These are phyloP conservation scores for Glarea lozoyensis DNA, from an alignment of 495 filamentous ascomycete genomes.

Conservation along the genomic window DNA sequence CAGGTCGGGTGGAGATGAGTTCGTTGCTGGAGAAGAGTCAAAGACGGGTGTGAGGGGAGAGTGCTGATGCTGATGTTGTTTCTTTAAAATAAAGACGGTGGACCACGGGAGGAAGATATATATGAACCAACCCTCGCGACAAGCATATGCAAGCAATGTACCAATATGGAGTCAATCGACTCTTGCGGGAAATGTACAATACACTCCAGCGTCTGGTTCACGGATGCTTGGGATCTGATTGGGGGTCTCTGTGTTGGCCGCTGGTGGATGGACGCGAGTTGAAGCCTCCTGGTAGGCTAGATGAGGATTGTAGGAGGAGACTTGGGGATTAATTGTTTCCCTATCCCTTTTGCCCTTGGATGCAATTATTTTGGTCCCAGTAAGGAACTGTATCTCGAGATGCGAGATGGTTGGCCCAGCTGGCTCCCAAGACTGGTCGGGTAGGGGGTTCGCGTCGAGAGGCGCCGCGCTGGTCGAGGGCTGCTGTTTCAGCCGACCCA, in stretches of 20 bases:
- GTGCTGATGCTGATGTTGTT: background rate
- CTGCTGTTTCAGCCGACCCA: slow-evolving; percentile 3
- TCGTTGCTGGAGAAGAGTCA: background rate
- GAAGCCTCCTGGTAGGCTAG: no score
- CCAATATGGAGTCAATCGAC: no score
- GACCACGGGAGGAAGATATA: slow-evolving; percentile 1
- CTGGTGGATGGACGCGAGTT: background rate
- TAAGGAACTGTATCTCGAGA: slow-evolving; percentile 3
- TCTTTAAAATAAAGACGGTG: background rate
- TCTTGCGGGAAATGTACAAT: no score
- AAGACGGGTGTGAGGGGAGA: background rate
- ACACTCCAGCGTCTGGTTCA: no score
- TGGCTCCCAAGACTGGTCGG: slow-evolving; percentile 1
- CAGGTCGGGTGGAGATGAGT: background rate
- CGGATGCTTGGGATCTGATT: no score
- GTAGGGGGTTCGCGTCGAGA: background rate
- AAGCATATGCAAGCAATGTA: no score
- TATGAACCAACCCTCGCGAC: no score
- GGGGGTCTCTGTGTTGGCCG: background rate
- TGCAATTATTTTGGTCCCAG: slow-evolving; percentile 1
- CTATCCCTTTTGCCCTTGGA: background rate
- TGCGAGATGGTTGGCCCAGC: slow-evolving; percentile 1
- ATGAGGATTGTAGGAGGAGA: slow-evolving; percentile 2
- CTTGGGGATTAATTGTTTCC: slow-evolving; percentile 1
- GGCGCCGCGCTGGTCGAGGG: background rate